phyloP scores from a whole-genome alignment of 257 asterid species.

The Paulownia fortunei region DNA sequence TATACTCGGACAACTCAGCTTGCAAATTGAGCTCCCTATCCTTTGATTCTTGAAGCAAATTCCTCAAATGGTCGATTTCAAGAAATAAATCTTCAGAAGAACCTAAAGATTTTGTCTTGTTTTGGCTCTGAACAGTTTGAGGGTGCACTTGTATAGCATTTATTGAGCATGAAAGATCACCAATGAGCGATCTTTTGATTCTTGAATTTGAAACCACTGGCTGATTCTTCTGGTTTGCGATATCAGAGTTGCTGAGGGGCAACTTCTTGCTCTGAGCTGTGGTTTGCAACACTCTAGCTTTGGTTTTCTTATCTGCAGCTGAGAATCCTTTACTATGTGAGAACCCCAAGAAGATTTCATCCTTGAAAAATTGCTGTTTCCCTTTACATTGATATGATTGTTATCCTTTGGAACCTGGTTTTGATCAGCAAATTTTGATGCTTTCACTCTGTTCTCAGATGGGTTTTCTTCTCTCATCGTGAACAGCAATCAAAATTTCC shows the following conservation, averaged over 20 bases:
- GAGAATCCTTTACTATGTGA: constrained; percentile 78
- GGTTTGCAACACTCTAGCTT: constrained; percentile 53
- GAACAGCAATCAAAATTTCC: constrained; percentile 24
- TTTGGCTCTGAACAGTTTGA: constrained; percentile 42
- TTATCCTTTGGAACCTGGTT: constrained; percentile 57
- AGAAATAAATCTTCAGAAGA: constrained; percentile 72
- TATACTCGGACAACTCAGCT: constrained; percentile 64
- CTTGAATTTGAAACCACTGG: constrained; percentile 50
- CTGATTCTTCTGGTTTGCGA: constrained; percentile 50
- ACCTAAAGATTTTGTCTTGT: constrained; percentile 50
- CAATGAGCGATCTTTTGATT: constrained; percentile 78
- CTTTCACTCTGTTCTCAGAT: constrained; percentile 54
- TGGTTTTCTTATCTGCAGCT: constrained; percentile 75
- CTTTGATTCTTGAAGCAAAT: constrained; percentile 78
- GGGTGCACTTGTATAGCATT: constrained; percentile 77
- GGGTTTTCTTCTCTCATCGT: constrained; percentile 73
- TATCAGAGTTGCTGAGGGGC: constrained; percentile 47
- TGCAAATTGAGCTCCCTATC: constrained; percentile 79
- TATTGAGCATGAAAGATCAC: constrained; percentile 77
- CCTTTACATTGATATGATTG: constrained; percentile 49
- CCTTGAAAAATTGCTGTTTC: constrained; percentile 57
- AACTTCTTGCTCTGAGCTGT: constrained; percentile 59
- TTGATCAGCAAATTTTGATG: constrained; percentile 69
- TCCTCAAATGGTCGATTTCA: constrained; percentile 88
- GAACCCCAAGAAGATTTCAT: constrained; percentile 91